Base-by-base conservation (phyloP, 108 stramenopile species). In the Schizochytrium sp. region DNA sequence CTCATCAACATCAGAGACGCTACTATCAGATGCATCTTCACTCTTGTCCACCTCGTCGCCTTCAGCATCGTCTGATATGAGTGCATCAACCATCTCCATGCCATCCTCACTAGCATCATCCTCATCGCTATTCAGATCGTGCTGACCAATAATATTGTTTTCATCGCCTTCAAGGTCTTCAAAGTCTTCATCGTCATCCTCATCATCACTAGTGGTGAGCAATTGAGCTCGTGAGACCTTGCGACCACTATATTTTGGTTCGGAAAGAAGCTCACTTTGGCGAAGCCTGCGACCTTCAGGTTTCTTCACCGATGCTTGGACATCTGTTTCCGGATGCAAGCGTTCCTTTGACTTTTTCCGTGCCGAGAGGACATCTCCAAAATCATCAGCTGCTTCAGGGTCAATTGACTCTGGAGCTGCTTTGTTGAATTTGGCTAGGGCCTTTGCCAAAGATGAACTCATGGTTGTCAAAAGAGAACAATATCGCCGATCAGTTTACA, bases 271-370 rank as follows among this genome's bases (percentile, higher is more conserved):
- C n/a, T 83, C 50, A 53, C 50, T 83, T 17, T 53, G 50, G 50
- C 72, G 72, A 72, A 83, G 76, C 47, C 40, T 83, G 50, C 53
- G 76, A 17, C 76, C 76, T 53, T 83, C 76, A n/a, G 76, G 76
- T 28, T 49, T 55, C 15, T 7, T 42, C 17, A 55, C 53, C 76
- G 47, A n/a, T 5, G 47, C 1, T 0, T 17, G 5, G 17, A 10
- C 17, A 7, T 5, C 50, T 5, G 45, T 53, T 10, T 83, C 45
- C 50, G 38, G 50, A 7, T 83, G 50, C 76, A 5, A 8, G 45
- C 10, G 17, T 53, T 83, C 55, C 76, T 83, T 83, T 38, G 64
- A 12, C 42, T 8, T 8, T 44, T 69, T 69, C 19, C 19, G 59
- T 28, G 50, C 12, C 28, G 50, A 15, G 8, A n/a, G 76, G 50